Evolutionary conservation across 1,284 basidiomycete genomes (phyloP).

Genomic region (Hypsizygus ulmarius): DNA sequence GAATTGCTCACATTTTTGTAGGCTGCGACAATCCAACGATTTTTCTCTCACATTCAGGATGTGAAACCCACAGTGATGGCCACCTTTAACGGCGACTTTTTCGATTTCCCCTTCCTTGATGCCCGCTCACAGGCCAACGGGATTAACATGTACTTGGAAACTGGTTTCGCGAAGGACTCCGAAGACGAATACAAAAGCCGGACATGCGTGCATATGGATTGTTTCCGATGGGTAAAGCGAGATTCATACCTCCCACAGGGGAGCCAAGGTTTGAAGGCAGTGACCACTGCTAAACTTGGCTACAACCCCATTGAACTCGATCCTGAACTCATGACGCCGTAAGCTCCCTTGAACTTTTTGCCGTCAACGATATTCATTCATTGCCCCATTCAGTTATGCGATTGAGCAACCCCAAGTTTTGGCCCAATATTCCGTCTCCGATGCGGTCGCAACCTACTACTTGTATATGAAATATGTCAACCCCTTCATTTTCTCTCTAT

Average conservation of each 20-base stretch:
- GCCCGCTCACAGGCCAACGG: constrained; percentile 86
- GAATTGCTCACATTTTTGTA: constrained; percentile 25
- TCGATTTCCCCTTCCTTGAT: constrained; percentile 99
- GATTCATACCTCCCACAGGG: constrained; percentile 99
- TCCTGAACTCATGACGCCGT: constrained; percentile 99
- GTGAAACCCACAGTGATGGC: constrained; percentile 96
- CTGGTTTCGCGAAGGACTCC: constrained; percentile 86
- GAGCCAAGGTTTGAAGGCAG: constrained; percentile 97
- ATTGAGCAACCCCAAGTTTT: constrained; percentile 94
- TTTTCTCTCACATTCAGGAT: constrained; percentile 93
- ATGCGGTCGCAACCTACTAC: constrained; percentile 99
- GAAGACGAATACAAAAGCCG: constrained; percentile 97
- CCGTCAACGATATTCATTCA: not conserved
- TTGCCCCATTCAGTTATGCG: constrained; percentile 68
- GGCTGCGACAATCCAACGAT: constrained; percentile 79
- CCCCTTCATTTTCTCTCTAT: constrained; percentile 98
- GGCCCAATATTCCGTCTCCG: constrained; percentile 98
- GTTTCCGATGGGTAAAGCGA: constrained; percentile 99
- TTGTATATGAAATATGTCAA: constrained; percentile 99
- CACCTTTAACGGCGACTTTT: constrained; percentile 99
- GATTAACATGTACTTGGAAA: constrained; percentile 96
- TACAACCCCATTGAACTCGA: constrained; percentile 98
- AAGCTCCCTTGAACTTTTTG: constrained; percentile 29
- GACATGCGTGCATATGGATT: constrained; percentile 97
- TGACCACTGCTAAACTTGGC: constrained; percentile 94